A percentile compares a stretch with the other conserved stretches of the same genome.
These are phyloP conservation scores for Coprinopsis cinerea DNA, from an alignment of 768 basidiomycete genomes.

Conservation along the genomic window DNA sequence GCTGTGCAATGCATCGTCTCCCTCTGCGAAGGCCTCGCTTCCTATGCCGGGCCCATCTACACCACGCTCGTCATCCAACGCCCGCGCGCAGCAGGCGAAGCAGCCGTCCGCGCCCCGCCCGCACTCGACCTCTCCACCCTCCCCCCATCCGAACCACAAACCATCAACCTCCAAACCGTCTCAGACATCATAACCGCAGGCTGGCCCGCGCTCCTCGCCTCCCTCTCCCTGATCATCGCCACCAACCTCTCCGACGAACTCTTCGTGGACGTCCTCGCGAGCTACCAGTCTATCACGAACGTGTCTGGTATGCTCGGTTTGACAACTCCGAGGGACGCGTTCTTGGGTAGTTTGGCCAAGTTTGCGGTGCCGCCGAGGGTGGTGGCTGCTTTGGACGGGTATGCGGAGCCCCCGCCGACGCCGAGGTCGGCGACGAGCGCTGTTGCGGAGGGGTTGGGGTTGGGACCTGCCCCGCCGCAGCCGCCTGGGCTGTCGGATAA, in stretches of 20 bases:
- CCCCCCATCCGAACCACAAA: conserved; percentile 41
- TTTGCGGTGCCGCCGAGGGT: conserved; percentile 88
- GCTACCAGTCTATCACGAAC: conserved; percentile 79
- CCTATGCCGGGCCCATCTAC: conserved; percentile 72
- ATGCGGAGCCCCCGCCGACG: conserved; percentile 43
- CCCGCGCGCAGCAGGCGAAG: conserved; percentile 55
- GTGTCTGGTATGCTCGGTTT: conserved; percentile 88
- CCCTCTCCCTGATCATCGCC: conserved; percentile 81
- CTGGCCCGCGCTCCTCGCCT: conserved; percentile 91
- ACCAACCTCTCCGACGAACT: conserved; percentile 91
- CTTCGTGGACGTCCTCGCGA: conserved; percentile 79
- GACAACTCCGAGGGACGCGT: conserved; percentile 85
- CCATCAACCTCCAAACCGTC: conserved; percentile 56
- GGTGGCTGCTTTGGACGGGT: conserved; percentile 72
- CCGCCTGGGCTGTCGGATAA: conserved; percentile 80
- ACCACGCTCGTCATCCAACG: conserved; percentile 62
- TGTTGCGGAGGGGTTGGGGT: conserved; percentile 64
- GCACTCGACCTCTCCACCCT: conserved; percentile 59
- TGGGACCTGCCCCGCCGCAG: conserved; percentile 40
- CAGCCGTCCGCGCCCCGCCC: conserved; percentile 64
- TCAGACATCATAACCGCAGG: conserved; percentile 77
- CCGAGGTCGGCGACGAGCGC: conserved; percentile 52
- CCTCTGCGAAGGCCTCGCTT: conserved; percentile 79
- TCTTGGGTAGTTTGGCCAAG: conserved; percentile 85
- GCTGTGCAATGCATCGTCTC: conserved; percentile 84